Conservation (phyloP, 306 rosid species). For the Cajanus cajan region DNA sequence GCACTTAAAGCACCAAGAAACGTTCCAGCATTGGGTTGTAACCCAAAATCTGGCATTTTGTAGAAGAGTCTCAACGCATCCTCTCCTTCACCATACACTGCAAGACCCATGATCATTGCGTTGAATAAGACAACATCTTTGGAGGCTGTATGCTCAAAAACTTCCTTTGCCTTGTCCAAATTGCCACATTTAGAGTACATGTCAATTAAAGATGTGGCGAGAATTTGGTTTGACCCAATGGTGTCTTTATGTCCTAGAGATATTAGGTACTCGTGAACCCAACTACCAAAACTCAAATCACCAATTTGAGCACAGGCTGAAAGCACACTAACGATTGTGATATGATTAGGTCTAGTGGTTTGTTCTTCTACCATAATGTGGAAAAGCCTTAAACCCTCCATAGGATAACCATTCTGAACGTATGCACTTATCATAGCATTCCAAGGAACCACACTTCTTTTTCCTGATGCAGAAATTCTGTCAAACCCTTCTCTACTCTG, state of each 20-base stretch:
- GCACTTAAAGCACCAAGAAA: constrained; percentile 60
- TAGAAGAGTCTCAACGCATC: constrained; percentile 54
- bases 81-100: constrained; percentile 55
- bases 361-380: constrained; percentile 41
- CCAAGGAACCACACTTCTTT: constrained; percentile 54
- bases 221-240: constrained; percentile 53
- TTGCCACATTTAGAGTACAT: constrained; percentile 70
- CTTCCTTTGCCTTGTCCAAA: constrained; percentile 53
- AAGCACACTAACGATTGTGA: constrained; percentile 64
- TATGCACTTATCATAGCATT: constrained; percentile 61
- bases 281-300: constrained; percentile 56
- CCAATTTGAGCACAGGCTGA: constrained; percentile 71
- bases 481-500: constrained; percentile 45
- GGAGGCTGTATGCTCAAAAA: constrained; percentile 48
- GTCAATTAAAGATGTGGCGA: constrained; percentile 63
- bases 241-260: constrained; percentile 41
- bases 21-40: constrained; percentile 53
- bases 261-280: constrained; percentile 52
- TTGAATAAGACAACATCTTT: constrained; percentile 65
- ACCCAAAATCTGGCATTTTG: constrained; percentile 45
- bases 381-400: constrained; percentile 54
- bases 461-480: constrained; percentile 40
- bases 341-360: constrained; percentile 49
- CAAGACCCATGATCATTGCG: constrained; percentile 73
- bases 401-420: constrained; percentile 53